Base-by-base conservation (phyloP, 257 asterid species). In the Nicotiana undulata region DNA sequence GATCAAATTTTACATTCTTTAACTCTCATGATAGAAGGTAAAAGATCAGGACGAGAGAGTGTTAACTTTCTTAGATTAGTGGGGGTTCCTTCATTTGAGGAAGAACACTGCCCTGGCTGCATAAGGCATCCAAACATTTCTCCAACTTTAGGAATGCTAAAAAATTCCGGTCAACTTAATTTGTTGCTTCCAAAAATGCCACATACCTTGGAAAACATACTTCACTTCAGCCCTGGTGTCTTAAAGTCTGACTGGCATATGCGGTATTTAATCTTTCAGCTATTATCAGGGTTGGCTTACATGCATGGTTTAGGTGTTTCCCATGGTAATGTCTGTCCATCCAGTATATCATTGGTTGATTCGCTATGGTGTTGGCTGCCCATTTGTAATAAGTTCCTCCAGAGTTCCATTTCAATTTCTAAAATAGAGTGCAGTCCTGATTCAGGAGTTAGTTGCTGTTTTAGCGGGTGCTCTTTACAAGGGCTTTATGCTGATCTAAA, bases 71-170 rank as follows among this genome's bases (percentile, higher is more conserved):
- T 93, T 82, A 86, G 86, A 76, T 87, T 94, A 89, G 68, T 92
- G 61, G 99, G 99, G 29, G 79, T 92, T 65, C 97, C 99, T 0
- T 90, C 93, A 40, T 91, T 90, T 86, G 63, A 80, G 58, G 95
- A 91, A 82, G 80, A 85, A 28, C 87, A 85, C 56, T 85, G 90
- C 84, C 99, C 99, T 72, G 97, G 98, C 78, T 95, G 97, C 88
- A 52, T 93, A 88, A 91, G 99, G 88, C 98, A 95, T 87, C 99
- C 98, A 51, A 95, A 95, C 75, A 85, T 95, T 74, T 81, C 85
- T 82, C 98, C 99, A 15, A 79, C 94, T 85, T 84, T 92, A 84
- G 98, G 97, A 76, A 89, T 95, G 91, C 86, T 92, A 4, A 91
- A 86, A 85, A 89, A 91, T 80, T 84, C 90, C 16, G 79, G 77